These are phyloP conservation scores for Lasiodiplodia sp. DNA, from an alignment of 2,329 filamentous ascomycete species.

Conservation along the genomic window DNA sequence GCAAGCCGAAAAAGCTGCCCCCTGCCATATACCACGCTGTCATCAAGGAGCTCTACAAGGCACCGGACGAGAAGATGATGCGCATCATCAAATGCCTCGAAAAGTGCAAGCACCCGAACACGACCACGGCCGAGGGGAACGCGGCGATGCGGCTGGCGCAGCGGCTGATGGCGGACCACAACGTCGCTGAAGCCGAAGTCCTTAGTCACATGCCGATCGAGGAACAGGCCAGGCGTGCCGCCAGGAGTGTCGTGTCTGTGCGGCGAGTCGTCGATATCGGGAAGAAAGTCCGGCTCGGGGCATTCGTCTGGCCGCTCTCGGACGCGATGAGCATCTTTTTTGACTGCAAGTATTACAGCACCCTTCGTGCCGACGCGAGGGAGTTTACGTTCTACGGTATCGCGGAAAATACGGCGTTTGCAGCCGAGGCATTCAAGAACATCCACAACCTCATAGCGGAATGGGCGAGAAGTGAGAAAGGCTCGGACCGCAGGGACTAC, in stretches of 20 bases:
- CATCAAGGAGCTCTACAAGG: background rate
- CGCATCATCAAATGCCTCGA: constrained; percentile 32
- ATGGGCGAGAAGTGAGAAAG: constrained; percentile 32
- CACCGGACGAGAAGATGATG: background rate
- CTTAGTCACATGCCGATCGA: constrained; percentile 27
- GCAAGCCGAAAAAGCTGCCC: background rate
- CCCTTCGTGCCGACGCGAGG: fast-evolving
- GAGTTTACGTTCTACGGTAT: constrained; percentile 24
- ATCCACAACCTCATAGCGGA: constrained; percentile 34
- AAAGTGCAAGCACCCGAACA: constrained; percentile 17
- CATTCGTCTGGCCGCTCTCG: background rate
- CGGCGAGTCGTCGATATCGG: background rate
- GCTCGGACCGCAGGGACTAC: constrained; percentile 16
- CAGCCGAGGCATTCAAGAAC: constrained; percentile 37
- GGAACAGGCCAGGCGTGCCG: background rate
- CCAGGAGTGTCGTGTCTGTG: background rate
- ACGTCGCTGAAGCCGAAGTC: constrained; percentile 32
- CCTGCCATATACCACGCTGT: background rate
- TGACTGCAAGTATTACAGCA: background rate
- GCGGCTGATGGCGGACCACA: constrained; percentile 30
- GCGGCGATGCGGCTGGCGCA: constrained; percentile 24
- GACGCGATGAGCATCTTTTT: background rate
- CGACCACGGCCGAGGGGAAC: constrained; percentile 23
- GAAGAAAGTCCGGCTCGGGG: background rate
- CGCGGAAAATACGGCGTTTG: constrained; percentile 35